Evolutionary conservation across 345 rosid genomes (phyloP).

Genomic region (Hibiscus mutabilis): DNA sequence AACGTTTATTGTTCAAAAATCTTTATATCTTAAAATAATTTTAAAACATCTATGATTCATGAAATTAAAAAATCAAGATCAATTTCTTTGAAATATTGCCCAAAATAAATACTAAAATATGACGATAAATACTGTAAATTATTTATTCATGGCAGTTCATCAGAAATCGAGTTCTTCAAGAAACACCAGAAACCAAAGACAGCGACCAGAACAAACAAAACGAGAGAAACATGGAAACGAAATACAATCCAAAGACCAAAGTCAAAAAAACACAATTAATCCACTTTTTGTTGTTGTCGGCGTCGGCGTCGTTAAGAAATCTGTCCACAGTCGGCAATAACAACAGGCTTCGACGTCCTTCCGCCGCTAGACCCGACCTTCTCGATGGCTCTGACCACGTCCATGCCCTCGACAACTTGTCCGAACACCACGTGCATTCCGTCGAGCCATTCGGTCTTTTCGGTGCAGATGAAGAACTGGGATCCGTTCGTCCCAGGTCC

Average conservation of each 20-base stretch:
- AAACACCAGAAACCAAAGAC: background rate
- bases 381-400: constrained; percentile 50
- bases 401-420: constrained; percentile 54
- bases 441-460: constrained; percentile 62
- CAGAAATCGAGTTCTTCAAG: background rate
- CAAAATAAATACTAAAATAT: too few species aligned
- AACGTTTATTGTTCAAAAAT: too few species aligned
- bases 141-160: background rate
- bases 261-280: background rate
- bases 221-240: background rate
- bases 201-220: background rate
- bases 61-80: too few species aligned
- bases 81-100: too few species aligned
- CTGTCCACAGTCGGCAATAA: constrained; percentile 61
- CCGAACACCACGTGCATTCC: constrained; percentile 86
- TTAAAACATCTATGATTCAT: too few species aligned
- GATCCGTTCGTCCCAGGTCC: constrained; percentile 71
- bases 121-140: background rate
- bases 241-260: background rate
- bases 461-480: constrained; percentile 66
- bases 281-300: background rate
- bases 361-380: constrained; percentile 58
- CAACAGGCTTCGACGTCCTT: constrained; percentile 44
- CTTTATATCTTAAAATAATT: too few species aligned
- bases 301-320: constrained; percentile 16